These are phyloP conservation scores for Chrysoporthe austroafricana DNA, from an alignment of 2,329 filamentous ascomycete species.

Conservation along the genomic window DNA sequence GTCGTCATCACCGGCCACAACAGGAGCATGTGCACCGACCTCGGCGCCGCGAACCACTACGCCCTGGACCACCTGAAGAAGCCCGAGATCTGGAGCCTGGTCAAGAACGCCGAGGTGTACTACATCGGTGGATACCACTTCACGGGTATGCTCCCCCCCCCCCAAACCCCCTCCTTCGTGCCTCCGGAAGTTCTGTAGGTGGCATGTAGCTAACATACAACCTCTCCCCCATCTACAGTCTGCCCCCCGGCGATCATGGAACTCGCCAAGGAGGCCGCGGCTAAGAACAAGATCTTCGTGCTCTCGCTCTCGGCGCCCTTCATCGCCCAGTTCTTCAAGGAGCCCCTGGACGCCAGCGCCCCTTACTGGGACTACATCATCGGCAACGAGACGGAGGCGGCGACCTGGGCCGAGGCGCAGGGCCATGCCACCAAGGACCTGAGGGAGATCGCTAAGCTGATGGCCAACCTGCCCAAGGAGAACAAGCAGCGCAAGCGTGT, in stretches of 20 bases:
- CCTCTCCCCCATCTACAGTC: slow-evolving; percentile 53
- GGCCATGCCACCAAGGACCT: slow-evolving; percentile 75
- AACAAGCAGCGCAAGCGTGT: slow-evolving; percentile 83
- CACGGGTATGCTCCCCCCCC: slow-evolving; percentile 56
- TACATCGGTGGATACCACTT: slow-evolving; percentile 98
- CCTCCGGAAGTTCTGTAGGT: background rate
- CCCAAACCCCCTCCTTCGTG: background rate
- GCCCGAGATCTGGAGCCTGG: slow-evolving; percentile 88
- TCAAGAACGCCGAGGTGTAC: slow-evolving; percentile 84
- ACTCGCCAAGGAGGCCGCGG: slow-evolving; percentile 85
- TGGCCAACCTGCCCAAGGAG: slow-evolving; percentile 90
- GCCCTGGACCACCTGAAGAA: slow-evolving; percentile 91
- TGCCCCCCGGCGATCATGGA: slow-evolving; percentile 89
- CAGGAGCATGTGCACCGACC: slow-evolving; percentile 91
- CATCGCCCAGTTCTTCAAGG: slow-evolving; percentile 98
- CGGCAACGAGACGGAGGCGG: slow-evolving; percentile 95
- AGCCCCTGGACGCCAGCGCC: slow-evolving; percentile 80
- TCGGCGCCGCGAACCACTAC: slow-evolving; percentile 96
- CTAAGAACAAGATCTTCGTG: slow-evolving; percentile 87
- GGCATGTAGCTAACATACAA: background rate
- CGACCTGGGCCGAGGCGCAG: slow-evolving; percentile 84
- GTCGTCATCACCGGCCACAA: slow-evolving; percentile 97
- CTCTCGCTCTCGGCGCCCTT: slow-evolving; percentile 95
- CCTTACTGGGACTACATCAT: slow-evolving; percentile 96
- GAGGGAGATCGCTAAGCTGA: slow-evolving; percentile 79